Percentiles rank a stretch among this genome's conserved stretches.
These are phyloP conservation scores for Agaricus blazei DNA, from an alignment of 768 basidiomycete species.

Conservation along the genomic window DNA sequence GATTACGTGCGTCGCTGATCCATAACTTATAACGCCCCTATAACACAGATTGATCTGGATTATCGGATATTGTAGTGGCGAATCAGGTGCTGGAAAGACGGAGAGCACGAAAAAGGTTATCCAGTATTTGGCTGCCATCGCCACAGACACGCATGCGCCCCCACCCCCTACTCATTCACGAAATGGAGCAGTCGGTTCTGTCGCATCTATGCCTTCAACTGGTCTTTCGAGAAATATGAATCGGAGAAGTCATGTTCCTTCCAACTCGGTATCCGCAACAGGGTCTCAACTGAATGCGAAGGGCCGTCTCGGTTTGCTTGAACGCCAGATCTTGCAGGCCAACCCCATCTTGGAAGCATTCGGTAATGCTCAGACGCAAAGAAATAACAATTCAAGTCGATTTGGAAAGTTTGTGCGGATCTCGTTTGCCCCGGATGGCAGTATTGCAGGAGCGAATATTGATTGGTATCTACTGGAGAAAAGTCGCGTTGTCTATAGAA, in stretches of 20 bases:
- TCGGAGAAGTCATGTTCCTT: slow-evolving; percentile 46
- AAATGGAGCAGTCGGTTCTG: slow-evolving; percentile 51
- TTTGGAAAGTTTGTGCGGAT: slow-evolving; percentile 99
- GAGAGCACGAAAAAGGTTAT: slow-evolving; percentile 99
- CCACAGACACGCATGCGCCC: slow-evolving; percentile 67
- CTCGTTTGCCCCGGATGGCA: slow-evolving; percentile 87
- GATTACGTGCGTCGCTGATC: slow-evolving; percentile 73
- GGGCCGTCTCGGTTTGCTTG: slow-evolving; percentile 80
- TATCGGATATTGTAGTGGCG: slow-evolving; percentile 54
- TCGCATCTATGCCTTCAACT: slow-evolving; percentile 54
- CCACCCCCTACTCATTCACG: slow-evolving; percentile 58
- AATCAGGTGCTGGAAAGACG: slow-evolving; percentile 98
- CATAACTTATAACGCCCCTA: neutral
- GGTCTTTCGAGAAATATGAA: slow-evolving; percentile 67
- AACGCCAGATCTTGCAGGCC: slow-evolving; percentile 94
- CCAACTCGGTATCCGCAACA: slow-evolving; percentile 39
- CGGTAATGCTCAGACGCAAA: slow-evolving; percentile 96
- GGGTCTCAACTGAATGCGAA: slow-evolving; percentile 51
- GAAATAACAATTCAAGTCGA: slow-evolving; percentile 98
- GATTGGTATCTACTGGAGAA: slow-evolving; percentile 99
- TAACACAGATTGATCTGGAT: slow-evolving; percentile 7
- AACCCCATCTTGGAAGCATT: slow-evolving; percentile 98
- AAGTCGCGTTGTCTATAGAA: slow-evolving; percentile 86
- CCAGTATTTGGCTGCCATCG: slow-evolving; percentile 97
- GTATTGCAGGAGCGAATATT: slow-evolving; percentile 95